Percentiles rank a stretch among this genome's conserved stretches.
Conservation (phyloP, 2,329 filamentous ascomycete species). For the Fusarium palustre region DNA sequence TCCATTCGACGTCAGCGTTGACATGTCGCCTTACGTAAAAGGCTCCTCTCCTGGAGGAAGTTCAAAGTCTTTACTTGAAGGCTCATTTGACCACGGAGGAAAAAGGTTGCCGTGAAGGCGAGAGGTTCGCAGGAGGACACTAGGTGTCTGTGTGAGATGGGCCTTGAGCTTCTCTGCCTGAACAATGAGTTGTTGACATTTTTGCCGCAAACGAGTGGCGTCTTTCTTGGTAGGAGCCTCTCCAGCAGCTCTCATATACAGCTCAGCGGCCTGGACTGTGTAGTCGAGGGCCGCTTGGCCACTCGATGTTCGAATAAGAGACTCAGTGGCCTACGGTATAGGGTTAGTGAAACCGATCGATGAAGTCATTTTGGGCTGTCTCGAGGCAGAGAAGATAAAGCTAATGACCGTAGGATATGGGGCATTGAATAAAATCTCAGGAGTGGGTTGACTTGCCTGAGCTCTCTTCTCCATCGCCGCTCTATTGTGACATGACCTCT, state of each 20-base stretch:
- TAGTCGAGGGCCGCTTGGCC: slow-evolving; percentile 74
- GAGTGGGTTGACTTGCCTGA: slow-evolving; percentile 46
- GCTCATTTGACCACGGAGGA: slow-evolving; percentile 81
- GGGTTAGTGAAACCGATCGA: slow-evolving; percentile 7
- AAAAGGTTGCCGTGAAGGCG: slow-evolving; percentile 86
- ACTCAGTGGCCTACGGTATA: slow-evolving; percentile 53
- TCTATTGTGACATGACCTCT: slow-evolving; percentile 44
- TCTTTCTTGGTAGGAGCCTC: slow-evolving; percentile 71
- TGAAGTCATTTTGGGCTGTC: not conserved
- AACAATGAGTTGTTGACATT: slow-evolving; percentile 76
- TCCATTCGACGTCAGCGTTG: not conserved
- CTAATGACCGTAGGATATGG: not conserved
- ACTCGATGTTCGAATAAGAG: slow-evolving; percentile 51
- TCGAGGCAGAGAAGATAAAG: not conserved
- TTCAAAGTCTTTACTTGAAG: slow-evolving; percentile 71
- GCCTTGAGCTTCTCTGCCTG: slow-evolving; percentile 81
- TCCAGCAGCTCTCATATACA: slow-evolving; percentile 81
- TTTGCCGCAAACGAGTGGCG: slow-evolving; percentile 72
- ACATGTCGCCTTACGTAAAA: slow-evolving; percentile 69
- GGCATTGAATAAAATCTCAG: not conserved
- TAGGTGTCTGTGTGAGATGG: slow-evolving; percentile 29
- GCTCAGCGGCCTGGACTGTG: slow-evolving; percentile 81
- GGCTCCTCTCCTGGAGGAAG: slow-evolving; percentile 58
- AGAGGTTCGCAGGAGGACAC: slow-evolving; percentile 79
- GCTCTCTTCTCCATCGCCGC: slow-evolving; percentile 55